phyloP scores from a whole-genome alignment of 2,329 filamentous ascomycete species.

The Aureobasidium mangrovei region DNA sequence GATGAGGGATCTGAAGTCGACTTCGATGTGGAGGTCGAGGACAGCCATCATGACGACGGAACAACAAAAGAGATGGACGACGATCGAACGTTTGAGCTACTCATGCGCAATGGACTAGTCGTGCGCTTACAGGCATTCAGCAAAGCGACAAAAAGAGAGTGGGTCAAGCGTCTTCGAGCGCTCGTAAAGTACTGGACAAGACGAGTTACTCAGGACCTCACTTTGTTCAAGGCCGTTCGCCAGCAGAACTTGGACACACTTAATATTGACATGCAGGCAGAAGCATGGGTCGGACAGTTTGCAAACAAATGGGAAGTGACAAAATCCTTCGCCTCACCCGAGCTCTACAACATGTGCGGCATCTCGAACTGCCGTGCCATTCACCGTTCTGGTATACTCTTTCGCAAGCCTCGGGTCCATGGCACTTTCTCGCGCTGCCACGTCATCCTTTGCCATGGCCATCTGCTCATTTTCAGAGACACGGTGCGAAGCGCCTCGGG shows the following conservation, averaged over 20 bases:
- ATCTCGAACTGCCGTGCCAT: slow-evolving; percentile 54
- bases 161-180: slow-evolving; percentile 49
- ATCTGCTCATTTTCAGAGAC: slow-evolving; percentile 54
- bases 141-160: slow-evolving; percentile 49
- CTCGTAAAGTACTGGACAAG: slow-evolving; percentile 55
- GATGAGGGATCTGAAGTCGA: slow-evolving; percentile 47
- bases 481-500: slow-evolving; percentile 48
- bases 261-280: slow-evolving; percentile 56
- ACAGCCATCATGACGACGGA: slow-evolving; percentile 44
- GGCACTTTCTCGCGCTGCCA: slow-evolving; percentile 52
- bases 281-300: slow-evolving; percentile 57
- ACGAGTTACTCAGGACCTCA: slow-evolving; percentile 47
- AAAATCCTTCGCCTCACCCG: slow-evolving; percentile 52
- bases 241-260: slow-evolving; percentile 50
- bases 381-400: slow-evolving; percentile 53
- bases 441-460: slow-evolving; percentile 52
- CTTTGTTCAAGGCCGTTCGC: slow-evolving; percentile 48
- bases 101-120: slow-evolving; percentile 52
- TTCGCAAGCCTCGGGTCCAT: slow-evolving; percentile 55
- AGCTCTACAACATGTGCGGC: slow-evolving; percentile 61
- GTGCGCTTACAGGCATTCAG: slow-evolving; percentile 51
- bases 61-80: slow-evolving; percentile 45
- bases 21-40: slow-evolving; percentile 40
- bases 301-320: slow-evolving; percentile 61
- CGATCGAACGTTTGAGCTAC: slow-evolving; percentile 52